A percentile compares a stretch with the other conserved stretches of the same genome.
phyloP scores from a whole-genome alignment of 2,329 filamentous ascomycete species.

The Zymoseptoria brevis region DNA sequence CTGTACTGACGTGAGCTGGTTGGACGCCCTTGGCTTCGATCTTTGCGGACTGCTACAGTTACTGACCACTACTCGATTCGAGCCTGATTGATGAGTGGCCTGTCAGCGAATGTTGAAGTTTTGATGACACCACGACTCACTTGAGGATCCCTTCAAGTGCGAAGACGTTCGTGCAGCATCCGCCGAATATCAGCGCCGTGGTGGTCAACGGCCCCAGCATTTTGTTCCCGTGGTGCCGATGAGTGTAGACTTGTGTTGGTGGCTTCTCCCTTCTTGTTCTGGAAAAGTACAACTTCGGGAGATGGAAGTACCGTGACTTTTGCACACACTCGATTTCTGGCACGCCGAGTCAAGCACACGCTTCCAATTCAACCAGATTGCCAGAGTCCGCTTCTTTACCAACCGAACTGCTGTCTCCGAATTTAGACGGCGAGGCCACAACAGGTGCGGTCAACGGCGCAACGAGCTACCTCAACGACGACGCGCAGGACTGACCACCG shows the following conservation, averaged over 20 bases:
- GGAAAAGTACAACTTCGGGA: neutral
- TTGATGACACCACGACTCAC: conserved; percentile 41
- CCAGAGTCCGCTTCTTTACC: neutral
- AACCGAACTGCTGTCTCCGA: neutral
- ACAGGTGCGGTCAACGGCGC: neutral
- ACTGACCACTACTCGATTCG: conserved; percentile 71
- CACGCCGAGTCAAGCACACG: neutral
- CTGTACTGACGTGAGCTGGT: conserved; percentile 35
- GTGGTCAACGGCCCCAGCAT: conserved; percentile 40
- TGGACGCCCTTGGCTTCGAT: neutral
- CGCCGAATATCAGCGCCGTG: conserved; percentile 83
- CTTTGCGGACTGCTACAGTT: neutral
- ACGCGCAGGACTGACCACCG: neutral
- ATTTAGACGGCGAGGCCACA: neutral
- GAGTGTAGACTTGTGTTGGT: neutral
- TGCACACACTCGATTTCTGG: neutral
- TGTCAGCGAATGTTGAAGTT: conserved; percentile 6
- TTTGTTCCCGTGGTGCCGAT: neutral
- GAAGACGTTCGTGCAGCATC: conserved; percentile 95
- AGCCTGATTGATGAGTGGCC: conserved; percentile 46
- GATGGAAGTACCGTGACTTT: neutral
- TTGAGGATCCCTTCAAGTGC: conserved; percentile 91
- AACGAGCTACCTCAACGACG: neutral
- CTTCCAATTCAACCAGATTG: too few species aligned
- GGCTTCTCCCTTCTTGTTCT: neutral